These are phyloP conservation scores for Tetraselmis chui DNA, from an alignment of 139 green algal species.

Conservation along the genomic window DNA sequence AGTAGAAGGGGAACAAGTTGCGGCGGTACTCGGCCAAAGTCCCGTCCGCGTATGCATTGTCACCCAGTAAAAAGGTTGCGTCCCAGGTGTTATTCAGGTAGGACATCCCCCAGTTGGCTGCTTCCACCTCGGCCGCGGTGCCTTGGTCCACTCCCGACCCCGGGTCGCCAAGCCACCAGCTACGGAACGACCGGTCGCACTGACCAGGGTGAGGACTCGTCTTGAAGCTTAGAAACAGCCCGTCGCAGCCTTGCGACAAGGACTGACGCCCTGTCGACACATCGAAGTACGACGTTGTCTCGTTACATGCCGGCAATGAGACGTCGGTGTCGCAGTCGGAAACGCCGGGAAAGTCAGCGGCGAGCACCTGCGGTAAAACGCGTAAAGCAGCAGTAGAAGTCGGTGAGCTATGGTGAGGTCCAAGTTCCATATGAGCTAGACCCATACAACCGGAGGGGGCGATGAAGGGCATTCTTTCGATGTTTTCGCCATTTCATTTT, in stretches of 20 bases:
- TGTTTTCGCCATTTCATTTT: too few relatives aligned
- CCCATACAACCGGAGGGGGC: too few relatives aligned
- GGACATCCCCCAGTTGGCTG: not conserved
- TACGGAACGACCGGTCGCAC: not conserved
- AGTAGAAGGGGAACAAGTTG: not conserved
- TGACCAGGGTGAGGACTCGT: not conserved
- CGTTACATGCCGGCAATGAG: too few relatives aligned
- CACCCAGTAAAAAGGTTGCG: not conserved
- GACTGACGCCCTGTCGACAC: too few relatives aligned
- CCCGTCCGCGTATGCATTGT: conserved; percentile 2
- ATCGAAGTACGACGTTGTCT: too few relatives aligned
- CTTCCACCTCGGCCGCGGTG: not conserved
- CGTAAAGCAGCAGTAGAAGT: too few relatives aligned
- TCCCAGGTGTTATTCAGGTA: not conserved
- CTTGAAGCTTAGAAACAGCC: not conserved
- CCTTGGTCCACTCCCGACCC: not conserved
- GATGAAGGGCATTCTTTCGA: too few relatives aligned
- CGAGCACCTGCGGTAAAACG: too few relatives aligned
- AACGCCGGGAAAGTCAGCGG: too few relatives aligned
- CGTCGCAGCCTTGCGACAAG: not conserved
- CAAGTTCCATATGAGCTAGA: not conserved
- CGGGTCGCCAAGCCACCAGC: not conserved
- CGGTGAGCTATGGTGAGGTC: not conserved
- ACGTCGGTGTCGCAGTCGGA: not conserved
- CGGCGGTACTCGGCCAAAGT: not conserved